phyloP scores from a whole-genome alignment of 257 asterid species.

The Salvia hispanica region DNA sequence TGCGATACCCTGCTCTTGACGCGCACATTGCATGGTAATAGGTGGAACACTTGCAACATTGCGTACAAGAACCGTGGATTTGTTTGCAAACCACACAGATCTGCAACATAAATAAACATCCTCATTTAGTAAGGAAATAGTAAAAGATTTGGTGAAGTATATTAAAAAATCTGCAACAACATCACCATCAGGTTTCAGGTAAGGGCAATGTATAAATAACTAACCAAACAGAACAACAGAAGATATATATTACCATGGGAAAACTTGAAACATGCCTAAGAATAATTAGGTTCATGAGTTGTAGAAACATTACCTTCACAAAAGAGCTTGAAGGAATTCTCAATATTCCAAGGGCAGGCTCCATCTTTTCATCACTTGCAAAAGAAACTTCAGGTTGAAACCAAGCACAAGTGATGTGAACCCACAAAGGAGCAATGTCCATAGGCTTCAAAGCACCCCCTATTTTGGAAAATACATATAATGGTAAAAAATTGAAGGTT shows the following conservation, averaged over 20 bases:
- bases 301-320: constrained; percentile 65
- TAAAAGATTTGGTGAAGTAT: constrained; percentile 23
- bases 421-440: constrained; percentile 86
- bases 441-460: constrained; percentile 99
- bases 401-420: constrained; percentile 99
- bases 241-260: neutral
- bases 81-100: constrained; percentile 98
- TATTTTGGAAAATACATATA: constrained; percentile 37
- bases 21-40: constrained; percentile 97
- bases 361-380: constrained; percentile 94
- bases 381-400: constrained; percentile 98
- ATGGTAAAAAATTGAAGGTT: constrained; percentile 25
- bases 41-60: constrained; percentile 92
- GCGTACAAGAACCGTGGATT: constrained; percentile 98
- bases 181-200: neutral
- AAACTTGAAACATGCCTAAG: neutral
- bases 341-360: constrained; percentile 93
- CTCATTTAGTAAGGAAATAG: constrained; percentile 15
- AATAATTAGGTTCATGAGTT: constrained; percentile 1
- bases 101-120: constrained; percentile 44
- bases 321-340: constrained; percentile 90
- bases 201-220: neutral
- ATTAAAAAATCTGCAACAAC: constrained; percentile 3
- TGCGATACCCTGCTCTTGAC: constrained; percentile 92
- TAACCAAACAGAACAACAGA: constrained; percentile 16